Evolutionary conservation across 1,139 yeast species (phyloP).

Genomic region (Wickerhamiella pararugosa): DNA sequence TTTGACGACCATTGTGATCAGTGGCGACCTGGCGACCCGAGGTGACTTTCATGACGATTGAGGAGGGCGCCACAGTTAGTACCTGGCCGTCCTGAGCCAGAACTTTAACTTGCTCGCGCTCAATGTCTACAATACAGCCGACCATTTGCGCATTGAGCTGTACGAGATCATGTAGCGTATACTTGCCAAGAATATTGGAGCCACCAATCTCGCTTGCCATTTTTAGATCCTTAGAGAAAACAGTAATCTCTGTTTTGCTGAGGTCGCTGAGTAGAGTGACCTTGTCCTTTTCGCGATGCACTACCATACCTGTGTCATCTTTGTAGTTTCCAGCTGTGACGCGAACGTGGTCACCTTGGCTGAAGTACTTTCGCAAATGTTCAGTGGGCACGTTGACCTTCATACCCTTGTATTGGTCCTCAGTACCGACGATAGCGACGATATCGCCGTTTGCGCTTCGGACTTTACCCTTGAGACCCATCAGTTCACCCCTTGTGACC

Average conservation of each 20-base stretch:
- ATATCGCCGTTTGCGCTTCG: slow-evolving; percentile 52
- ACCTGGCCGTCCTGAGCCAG: slow-evolving; percentile 73
- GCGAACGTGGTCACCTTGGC: slow-evolving; percentile 90
- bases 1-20: slow-evolving; percentile 70
- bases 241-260: slow-evolving; percentile 74
- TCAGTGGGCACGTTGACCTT: slow-evolving; percentile 60
- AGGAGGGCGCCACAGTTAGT: slow-evolving; percentile 55
- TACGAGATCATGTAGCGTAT: slow-evolving; percentile 78
- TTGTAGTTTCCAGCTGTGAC: slow-evolving; percentile 82
- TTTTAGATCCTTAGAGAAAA: slow-evolving; percentile 73
- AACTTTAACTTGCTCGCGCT: slow-evolving; percentile 71
- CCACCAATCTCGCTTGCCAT: slow-evolving; percentile 35
- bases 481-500: slow-evolving; percentile 83
- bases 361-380: slow-evolving; percentile 71
- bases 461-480: slow-evolving; percentile 75
- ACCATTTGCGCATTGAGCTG: slow-evolving; percentile 75
- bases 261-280: slow-evolving; percentile 85
- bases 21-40: slow-evolving; percentile 60
- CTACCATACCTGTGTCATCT: slow-evolving; percentile 86
- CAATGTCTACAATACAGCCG: slow-evolving; percentile 83
- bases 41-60: slow-evolving; percentile 64
- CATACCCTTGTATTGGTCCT: slow-evolving; percentile 35
- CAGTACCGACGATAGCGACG: slow-evolving; percentile 39
- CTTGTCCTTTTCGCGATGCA: slow-evolving; percentile 64
- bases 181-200: slow-evolving; percentile 50